Evolutionary conservation across 495 filamentous ascomycete genomes (phyloP), one percentile per base, ranked within the genome.

Genomic region (Bryoglossum gracile): DNA sequence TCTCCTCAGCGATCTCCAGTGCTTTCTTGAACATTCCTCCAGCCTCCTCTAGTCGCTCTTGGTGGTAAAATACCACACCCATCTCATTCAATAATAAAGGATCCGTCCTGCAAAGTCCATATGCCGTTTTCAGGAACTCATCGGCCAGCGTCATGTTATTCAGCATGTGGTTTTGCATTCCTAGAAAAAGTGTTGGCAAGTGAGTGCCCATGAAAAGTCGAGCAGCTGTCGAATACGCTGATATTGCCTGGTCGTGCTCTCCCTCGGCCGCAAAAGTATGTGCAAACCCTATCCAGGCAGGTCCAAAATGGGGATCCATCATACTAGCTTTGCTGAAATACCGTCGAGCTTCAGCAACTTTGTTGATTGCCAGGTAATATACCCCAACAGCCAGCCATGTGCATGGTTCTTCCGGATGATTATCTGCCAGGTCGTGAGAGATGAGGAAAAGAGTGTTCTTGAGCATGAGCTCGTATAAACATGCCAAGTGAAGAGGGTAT

Each of bases 221-320:
- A 10, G 91, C 92, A 0, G 92, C 92, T 11, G 92, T 99, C 30
- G 86, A 92, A 71, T 99, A 99, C 5, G 94, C 92, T 13, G 91
- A 90, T 52, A 99, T 95, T 43, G 92, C 92, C 68, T 99, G 92
- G 62, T 99, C 92, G 66, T 97, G 89, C 66, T 99, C 92, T 45
- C 94, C 92, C 66, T 99, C 92, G n/a, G 91, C 91, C n/a, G 92
- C 94, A 62, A 99, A 99, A 0, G 94, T 99, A 69, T 99, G 92
- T 18, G 92, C 92, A 66, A 99, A 99, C 8, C 92, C 92, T 51
- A 99, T 97, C 92, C 92, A 99, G 32, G 92, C 92, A 4, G 94
- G 87, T 4, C 92, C 94, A 57, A 94, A 97, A 68, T 97, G 92
- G 23, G 92, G 87, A 61, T 99, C 89, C 78, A 99, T 86, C 75